Evolutionary conservation across 257 asterid genomes (phyloP).

Genomic region (Solanum ahanhuiri): DNA sequence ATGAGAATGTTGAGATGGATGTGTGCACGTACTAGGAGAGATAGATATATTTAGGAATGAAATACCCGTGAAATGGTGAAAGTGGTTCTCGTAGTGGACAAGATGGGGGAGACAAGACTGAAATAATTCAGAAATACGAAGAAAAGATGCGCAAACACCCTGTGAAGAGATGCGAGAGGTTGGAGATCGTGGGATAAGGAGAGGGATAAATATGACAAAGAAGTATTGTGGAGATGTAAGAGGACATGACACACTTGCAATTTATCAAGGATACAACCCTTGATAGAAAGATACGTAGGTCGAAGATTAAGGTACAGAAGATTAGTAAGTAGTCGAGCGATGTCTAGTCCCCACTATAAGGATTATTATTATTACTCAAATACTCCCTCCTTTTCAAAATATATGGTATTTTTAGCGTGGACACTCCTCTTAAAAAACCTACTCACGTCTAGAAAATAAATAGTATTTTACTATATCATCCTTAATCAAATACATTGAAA

Average conservation of each 20-base stretch:
- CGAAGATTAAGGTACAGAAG: not conserved
- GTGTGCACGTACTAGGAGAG: not conserved
- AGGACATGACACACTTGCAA: not conserved
- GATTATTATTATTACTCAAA: not conserved
- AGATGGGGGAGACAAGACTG: not conserved
- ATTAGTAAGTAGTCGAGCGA: not conserved
- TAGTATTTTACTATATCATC: not conserved
- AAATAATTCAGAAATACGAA: not conserved
- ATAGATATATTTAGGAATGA: not conserved
- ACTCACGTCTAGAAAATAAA: not conserved
- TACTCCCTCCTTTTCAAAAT: not conserved
- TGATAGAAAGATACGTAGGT: not conserved
- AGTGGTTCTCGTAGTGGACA: not conserved
- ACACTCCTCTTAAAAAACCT: not conserved
- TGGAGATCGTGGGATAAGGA: not conserved
- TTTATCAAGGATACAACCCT: not conserved
- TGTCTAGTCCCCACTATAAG: not conserved
- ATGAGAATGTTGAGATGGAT: not conserved
- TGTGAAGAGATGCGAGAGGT: not conserved
- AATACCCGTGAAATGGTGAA: not conserved
- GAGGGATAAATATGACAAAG: not conserved
- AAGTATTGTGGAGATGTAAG: not conserved
- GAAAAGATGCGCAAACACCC: not conserved
- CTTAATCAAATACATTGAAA: not conserved
- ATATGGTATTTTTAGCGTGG: not conserved